Conservation (phyloP, 805 yeast genomes). For the Isabelozyma pseudorhagii region DNA sequence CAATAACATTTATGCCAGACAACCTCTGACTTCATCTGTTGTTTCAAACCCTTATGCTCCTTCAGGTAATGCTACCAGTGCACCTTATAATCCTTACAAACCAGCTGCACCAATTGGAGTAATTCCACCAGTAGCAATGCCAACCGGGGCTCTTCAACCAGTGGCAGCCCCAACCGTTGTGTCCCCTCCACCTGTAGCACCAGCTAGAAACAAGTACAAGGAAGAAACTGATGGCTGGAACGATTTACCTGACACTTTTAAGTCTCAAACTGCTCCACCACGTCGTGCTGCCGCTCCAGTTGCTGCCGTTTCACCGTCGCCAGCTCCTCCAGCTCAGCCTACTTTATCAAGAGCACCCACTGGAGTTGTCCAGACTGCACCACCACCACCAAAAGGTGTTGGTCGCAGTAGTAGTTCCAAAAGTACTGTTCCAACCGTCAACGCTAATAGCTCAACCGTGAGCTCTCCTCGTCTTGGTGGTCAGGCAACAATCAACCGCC, state of each 20-base stretch:
- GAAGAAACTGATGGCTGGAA: constrained; percentile 69
- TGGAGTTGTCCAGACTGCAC: constrained; percentile 12
- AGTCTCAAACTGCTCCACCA: constrained; percentile 36
- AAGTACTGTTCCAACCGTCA: constrained; percentile 11
- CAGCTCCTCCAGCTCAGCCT: constrained; percentile 20
- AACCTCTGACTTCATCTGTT: constrained; percentile 10
- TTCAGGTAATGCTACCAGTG: constrained; percentile 11
- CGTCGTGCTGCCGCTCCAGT: constrained; percentile 45
- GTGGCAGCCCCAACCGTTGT: constrained; percentile 11
- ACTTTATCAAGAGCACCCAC: constrained; percentile 14
- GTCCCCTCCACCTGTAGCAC: constrained; percentile 20
- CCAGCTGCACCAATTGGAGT: constrained; percentile 6
- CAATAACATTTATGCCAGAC: constrained; percentile 1
- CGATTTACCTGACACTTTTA: constrained; percentile 58
- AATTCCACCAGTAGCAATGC: constrained; percentile 3
- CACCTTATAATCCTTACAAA: constrained; percentile 17
- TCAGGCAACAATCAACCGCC: constrained; percentile 20
- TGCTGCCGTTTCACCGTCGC: constrained; percentile 19
- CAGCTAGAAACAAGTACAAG: constrained; percentile 23
- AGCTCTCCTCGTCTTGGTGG: constrained; percentile 15
- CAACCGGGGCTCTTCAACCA: background rate
- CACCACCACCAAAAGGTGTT: constrained; percentile 27
- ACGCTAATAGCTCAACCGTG: constrained; percentile 2
- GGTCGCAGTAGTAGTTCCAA: constrained; percentile 22
- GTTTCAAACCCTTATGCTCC: constrained; percentile 17